Evolutionary conservation across 1,284 basidiomycete genomes (phyloP), one percentile per base, ranked within the genome.

Genomic region (Paramarasmius palmivorus): DNA sequence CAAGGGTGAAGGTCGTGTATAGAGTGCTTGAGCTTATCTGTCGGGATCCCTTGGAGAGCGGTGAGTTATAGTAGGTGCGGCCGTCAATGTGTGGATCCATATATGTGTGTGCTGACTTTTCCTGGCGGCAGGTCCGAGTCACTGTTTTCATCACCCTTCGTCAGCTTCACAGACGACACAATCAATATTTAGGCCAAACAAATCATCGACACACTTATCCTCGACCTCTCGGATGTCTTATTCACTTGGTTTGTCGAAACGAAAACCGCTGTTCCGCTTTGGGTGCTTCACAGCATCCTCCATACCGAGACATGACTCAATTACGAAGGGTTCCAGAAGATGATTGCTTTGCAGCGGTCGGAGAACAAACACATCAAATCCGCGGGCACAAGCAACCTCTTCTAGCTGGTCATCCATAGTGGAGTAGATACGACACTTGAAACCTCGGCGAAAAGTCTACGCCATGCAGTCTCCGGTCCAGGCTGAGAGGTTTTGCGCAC

Each of bases 381-480:
- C 66, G 64, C 3, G 58, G 61, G 79, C 79, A 34, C 73, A 77
- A 4, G 73, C 75, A 36, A 77, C 78, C 10, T 65, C 83, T 19
- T 63, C 69, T 39, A 67, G 72, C 8, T 71, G 82, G 54, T 63
- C 74, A 26, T 67, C 73, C 15, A 69, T 85, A 59, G 71, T 81
- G 38, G 59, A 65, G 26, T 65, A 83, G 46, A 75, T 84, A 44
- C 69, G 71, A 6, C 71, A 78, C 46, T 66, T 84, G 41, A 79
- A 78, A 61, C 61, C 61, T 12, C 66, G 72, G 17, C 66, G 80
- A 5, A 70, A 65, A 25, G 71, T 83, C 25, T 80, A 76, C 50
- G 81, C 81, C 32, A 82, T 83, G 77, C 82, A 79, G 25, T 84
- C 40, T 82, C 81, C 19, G 60, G 67, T 1, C 77, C 79, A n/a